Evolutionary conservation across 2,329 filamentous ascomycete species (phyloP), one percentile per base, ranked within the genome.

Genomic region (Allantophomopsis lycopodina): DNA sequence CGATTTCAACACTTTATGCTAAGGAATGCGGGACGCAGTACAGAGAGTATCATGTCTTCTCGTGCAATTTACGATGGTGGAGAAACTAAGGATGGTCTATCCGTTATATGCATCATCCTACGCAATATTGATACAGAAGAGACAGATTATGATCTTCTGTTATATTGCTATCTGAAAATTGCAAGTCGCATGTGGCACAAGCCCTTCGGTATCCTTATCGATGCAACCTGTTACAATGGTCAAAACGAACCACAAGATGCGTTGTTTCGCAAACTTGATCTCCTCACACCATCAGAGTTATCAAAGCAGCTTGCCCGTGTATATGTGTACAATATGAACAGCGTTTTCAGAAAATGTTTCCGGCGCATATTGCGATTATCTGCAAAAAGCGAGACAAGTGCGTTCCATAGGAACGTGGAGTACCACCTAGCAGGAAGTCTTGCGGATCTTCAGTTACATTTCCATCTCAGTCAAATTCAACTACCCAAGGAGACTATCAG

Each of bases 261-360:
- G 14, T 58, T 82, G 2, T 77, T 81, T 50, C 71, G 71, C 39
- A 78, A 71, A 48, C 59, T 80, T 7, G 76, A 81, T 50, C 58
- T 71, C 10, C 63, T 83, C 3, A 76, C 73, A 3, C 77, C 78
- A 0, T 64, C 65, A 0, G 78, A 83, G 48, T 55, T 82, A 35
- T 65, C 69, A 2, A 65, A 64, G 38, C 72, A 77, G 43, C 59
- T 82, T 4, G 64, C 69, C 1, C 66, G 76, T 31, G 66, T 80
- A 32, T 83, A 82, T 46, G 65, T 83, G 13, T 82, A 83, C 57
- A 83, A 83, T 51, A 82, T 82, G 76, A 83, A 83, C 49, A 80
- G 73, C 50, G 70, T 75, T 10, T 81, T 79, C 55, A 68, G 69
- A 46, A 78, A 79, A 64, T 81, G 75, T 48, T 74, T 82, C 49